Evolutionary conservation across 2,329 filamentous ascomycete species (phyloP).

Genomic region (Xylariaceae sp.): DNA sequence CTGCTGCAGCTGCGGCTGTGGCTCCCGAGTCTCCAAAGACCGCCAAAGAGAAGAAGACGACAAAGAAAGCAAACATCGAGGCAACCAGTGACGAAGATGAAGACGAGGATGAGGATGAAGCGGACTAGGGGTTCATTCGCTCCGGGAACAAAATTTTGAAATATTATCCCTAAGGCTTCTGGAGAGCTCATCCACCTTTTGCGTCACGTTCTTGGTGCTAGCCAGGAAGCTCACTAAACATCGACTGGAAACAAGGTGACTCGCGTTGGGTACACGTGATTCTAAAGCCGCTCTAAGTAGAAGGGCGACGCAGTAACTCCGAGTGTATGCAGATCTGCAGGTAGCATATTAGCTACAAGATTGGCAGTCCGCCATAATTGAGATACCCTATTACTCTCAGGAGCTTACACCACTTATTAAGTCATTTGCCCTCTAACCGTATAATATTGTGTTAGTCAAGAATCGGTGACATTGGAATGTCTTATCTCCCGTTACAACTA

Average conservation of each 20-base stretch:
- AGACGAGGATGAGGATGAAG: conserved; percentile 43
- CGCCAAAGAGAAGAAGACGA: conserved; percentile 40
- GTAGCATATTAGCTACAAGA: neutral
- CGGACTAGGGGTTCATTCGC: conserved; percentile 10
- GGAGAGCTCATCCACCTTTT: neutral
- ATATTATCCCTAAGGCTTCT: neutral
- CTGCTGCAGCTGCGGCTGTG: conserved; percentile 28
- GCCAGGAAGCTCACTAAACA: neutral
- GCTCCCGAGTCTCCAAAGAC: conserved; percentile 35
- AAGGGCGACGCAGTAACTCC: no score
- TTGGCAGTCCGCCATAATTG: conserved; percentile 7
- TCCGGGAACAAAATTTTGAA: neutral
- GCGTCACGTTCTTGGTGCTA: neutral
- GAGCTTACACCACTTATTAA: conserved; percentile 1
- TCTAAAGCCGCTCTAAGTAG: neutral
- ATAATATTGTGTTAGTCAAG: no score
- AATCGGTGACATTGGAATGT: neutral
- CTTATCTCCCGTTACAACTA: neutral
- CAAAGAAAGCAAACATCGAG: conserved; percentile 61
- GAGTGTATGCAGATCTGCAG: no score
- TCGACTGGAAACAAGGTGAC: neutral
- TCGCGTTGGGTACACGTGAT: neutral
- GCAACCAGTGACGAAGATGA: conserved; percentile 65
- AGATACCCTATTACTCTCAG: conserved; percentile 16
- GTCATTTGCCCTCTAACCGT: neutral